A percentile compares a stretch with the other conserved stretches of the same genome.
Conservation (phyloP, 371 early-diverging fungal species). For the Mucor irregularis region DNA sequence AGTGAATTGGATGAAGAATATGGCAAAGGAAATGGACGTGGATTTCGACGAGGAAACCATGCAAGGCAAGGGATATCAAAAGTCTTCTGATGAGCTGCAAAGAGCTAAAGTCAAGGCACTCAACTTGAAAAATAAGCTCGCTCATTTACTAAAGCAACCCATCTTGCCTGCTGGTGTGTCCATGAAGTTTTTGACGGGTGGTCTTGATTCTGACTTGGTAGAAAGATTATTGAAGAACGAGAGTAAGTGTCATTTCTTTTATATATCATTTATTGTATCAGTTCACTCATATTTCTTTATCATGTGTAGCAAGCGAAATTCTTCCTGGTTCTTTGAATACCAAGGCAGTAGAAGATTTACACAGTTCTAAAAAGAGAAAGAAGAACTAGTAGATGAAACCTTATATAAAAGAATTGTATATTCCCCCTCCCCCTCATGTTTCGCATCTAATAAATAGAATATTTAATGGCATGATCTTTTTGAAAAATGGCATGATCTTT, state of each 20-base stretch:
- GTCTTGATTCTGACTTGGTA: slow-evolving; percentile 62
- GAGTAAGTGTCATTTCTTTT: slow-evolving; percentile 1
- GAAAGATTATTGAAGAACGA: slow-evolving; percentile 56
- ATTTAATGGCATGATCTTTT: too few species aligned
- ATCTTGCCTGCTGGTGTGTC: slow-evolving; percentile 77
- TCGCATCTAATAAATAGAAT: too few species aligned
- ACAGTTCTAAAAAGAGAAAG: slow-evolving; percentile 23
- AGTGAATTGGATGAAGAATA: slow-evolving; percentile 82
- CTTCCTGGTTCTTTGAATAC: slow-evolving; percentile 41
- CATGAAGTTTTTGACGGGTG: slow-evolving; percentile 74
- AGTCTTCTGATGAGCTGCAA: slow-evolving; percentile 19
- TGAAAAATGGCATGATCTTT: too few species aligned
- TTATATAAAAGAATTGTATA: too few species aligned
- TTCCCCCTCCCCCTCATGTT: too few species aligned
- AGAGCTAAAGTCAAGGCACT: slow-evolving; percentile 47
- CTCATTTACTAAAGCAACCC: slow-evolving; percentile 57
- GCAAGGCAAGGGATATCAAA: slow-evolving; percentile 42
- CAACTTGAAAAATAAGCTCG: slow-evolving; percentile 60
- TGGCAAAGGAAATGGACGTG: slow-evolving; percentile 85
- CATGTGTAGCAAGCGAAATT: slow-evolving; percentile 30
- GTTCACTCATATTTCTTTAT: not conserved
- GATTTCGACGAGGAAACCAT: slow-evolving; percentile 74
- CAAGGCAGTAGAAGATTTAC: slow-evolving; percentile 50
- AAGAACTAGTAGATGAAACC: too few species aligned
- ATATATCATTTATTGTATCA: not conserved